Evolutionary conservation across 805 yeast species (phyloP).

Genomic region (Blastobotrys parvus): DNA sequence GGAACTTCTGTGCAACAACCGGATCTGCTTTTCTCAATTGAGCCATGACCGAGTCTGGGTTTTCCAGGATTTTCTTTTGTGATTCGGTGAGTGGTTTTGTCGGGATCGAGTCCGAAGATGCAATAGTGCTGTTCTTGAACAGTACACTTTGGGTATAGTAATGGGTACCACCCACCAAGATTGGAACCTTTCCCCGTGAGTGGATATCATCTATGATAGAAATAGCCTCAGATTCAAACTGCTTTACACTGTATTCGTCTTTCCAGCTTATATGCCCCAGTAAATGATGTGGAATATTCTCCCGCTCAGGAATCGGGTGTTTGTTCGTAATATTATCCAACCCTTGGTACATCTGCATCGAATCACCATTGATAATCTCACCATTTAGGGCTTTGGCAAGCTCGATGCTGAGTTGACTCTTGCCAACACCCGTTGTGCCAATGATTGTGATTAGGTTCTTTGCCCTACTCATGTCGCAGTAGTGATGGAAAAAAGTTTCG

Average conservation of each 20-base stretch:
- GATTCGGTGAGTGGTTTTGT: constrained; percentile 22
- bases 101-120: constrained; percentile 18
- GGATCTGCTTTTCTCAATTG: constrained; percentile 56
- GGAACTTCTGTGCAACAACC: constrained; percentile 66
- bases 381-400: constrained; percentile 72
- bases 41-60: constrained; percentile 35
- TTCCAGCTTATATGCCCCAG: constrained; percentile 78
- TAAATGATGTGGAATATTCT: constrained; percentile 74
- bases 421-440: constrained; percentile 97
- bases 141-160: constrained; percentile 77
- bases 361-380: constrained; percentile 90
- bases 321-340: constrained; percentile 79
- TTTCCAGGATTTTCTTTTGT: constrained; percentile 41
- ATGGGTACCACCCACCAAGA: constrained; percentile 93
- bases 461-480: too few relatives aligned
- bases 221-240: constrained; percentile 67
- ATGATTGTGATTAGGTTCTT: constrained; percentile 54
- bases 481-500: too few relatives aligned
- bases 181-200: constrained; percentile 63
- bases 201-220: constrained; percentile 54
- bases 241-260: constrained; percentile 72
- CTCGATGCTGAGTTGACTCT: constrained; percentile 76
- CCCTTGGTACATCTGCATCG: constrained; percentile 87
- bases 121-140: constrained; percentile 60
- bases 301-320: constrained; percentile 74